Conservation (phyloP, 2,329 filamentous ascomycete genomes). For the Aspergillus pseudotamarii region DNA sequence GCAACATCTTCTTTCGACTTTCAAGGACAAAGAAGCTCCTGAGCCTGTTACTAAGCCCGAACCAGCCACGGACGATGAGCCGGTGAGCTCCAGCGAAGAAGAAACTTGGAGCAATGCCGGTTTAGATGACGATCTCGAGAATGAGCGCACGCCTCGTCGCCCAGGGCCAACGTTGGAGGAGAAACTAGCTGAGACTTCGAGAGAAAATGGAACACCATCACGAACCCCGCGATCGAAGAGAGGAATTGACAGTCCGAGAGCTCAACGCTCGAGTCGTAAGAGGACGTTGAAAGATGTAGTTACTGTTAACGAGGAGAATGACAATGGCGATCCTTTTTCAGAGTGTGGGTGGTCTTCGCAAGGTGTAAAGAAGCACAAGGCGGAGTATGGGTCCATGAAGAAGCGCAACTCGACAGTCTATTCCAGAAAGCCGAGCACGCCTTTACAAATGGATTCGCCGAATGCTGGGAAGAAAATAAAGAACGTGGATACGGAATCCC, state of each 20-base stretch:
- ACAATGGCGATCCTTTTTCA: slow-evolving; percentile 12
- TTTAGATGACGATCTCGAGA: slow-evolving; percentile 8
- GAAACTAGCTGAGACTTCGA: slow-evolving; percentile 22
- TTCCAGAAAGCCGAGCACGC: slow-evolving; percentile 12
- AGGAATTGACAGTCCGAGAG: slow-evolving; percentile 7
- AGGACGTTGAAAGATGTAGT: slow-evolving; percentile 15
- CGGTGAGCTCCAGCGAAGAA: slow-evolving; percentile 38
- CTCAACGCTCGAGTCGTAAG: slow-evolving; percentile 17
- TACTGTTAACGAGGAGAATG: neutral
- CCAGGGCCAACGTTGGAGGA: slow-evolving; percentile 23
- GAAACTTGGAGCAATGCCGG: slow-evolving; percentile 16
- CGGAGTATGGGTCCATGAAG: slow-evolving; percentile 23
- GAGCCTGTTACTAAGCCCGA: slow-evolving; percentile 14
- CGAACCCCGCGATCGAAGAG: slow-evolving; percentile 6
- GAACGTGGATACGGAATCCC: slow-evolving; percentile 12
- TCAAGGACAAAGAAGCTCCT: slow-evolving; percentile 12
- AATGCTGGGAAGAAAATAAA: slow-evolving; percentile 13
- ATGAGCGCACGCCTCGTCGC: slow-evolving; percentile 2
- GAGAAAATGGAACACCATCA: slow-evolving; percentile 2
- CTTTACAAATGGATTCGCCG: slow-evolving; percentile 9
- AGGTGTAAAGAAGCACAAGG: slow-evolving; percentile 18
- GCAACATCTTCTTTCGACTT: slow-evolving; percentile 29
- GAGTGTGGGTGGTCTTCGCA: slow-evolving; percentile 14
- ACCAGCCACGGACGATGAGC: slow-evolving; percentile 39
- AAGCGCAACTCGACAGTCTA: slow-evolving; percentile 16